These are phyloP conservation scores for Pythium insidiosum DNA, from an alignment of 352 stramenopile genomes.

Conservation along the genomic window DNA sequence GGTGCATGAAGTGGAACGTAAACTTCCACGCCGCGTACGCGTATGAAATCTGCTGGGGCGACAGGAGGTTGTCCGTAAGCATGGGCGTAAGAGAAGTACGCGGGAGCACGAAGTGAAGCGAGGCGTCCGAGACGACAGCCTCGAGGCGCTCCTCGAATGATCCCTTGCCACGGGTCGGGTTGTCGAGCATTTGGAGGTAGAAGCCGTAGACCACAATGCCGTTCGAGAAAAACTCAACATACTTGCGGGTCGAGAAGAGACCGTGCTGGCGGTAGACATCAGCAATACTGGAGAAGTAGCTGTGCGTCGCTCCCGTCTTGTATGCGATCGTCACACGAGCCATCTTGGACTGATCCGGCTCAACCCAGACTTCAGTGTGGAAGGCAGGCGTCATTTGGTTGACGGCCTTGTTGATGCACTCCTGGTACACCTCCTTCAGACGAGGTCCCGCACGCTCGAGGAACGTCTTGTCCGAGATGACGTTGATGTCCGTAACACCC, in stretches of 20 bases:
- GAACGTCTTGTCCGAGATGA: conserved; percentile 73
- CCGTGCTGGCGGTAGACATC: conserved; percentile 81
- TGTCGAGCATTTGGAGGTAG: conserved; percentile 73
- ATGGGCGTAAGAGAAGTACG: conserved; percentile 80
- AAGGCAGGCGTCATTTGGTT: conserved; percentile 73
- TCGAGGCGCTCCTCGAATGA: conserved; percentile 64
- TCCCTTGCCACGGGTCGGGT: conserved; percentile 31
- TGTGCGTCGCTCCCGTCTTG: conserved; percentile 66
- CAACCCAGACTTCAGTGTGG: conserved; percentile 70
- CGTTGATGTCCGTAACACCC: conserved; percentile 68
- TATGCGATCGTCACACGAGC: conserved; percentile 73
- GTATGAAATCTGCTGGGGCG: conserved; percentile 76
- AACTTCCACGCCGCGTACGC: conserved; percentile 85
- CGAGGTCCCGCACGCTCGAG: conserved; percentile 48
- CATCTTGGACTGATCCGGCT: conserved; percentile 72
- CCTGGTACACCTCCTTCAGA: conserved; percentile 73
- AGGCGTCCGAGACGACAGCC: conserved; percentile 58
- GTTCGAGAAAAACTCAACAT: conserved; percentile 82
- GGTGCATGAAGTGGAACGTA: conserved; percentile 85
- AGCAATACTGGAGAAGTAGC: conserved; percentile 83
- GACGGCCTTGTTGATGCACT: conserved; percentile 64
- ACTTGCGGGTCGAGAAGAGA: conserved; percentile 78
- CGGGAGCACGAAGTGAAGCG: conserved; percentile 78
- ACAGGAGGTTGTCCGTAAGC: conserved; percentile 66
- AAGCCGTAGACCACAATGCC: conserved; percentile 81